Base-by-base conservation (phyloP, 352 stramenopile genomes). In the Phytophthora nicotianae region DNA sequence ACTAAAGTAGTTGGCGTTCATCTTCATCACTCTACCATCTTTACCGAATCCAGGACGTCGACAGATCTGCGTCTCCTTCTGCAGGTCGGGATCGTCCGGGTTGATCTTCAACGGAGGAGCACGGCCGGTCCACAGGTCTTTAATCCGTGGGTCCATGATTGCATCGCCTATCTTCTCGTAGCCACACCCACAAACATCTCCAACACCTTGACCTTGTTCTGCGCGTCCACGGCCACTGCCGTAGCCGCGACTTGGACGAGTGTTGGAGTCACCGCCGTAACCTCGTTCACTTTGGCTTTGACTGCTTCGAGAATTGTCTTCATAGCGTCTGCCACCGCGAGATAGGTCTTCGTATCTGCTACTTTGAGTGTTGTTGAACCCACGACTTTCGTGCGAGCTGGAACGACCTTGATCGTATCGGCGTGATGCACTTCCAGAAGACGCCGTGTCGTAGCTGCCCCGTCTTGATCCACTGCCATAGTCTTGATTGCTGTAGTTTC, bases 1-100 rank as follows among this genome's bases (percentile, higher is more conserved):
- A 7, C 46, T 51, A 43, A 89, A 88, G 68, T 88, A 87, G 50
- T 91, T 91, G 0, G 83, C 72, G 1, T 65, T 65, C 38, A 90
- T 41, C 5, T 47, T 52, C 47, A 77, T 61, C 4, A 23, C 65
- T 3, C 62, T 68, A 13, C 75, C 78, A 9, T 47, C 43, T 1
- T 48, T 64, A 0, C 64, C 66, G 19, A 80, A 62, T 17, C 69
- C 58, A 6, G 77, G 71, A 10, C 81, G 81, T 0, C 47, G 62
- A 32, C 73, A 81, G 29, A 87, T 77, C 57, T 57, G 27, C 10
- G 62, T 77, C 40, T 72, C 55, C 8, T 41, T 58, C 17, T 63
- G 56, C 1, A 86, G 21, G 1, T 76, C 63, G 1, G 55, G 52
- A 33, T 84, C 70, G 3, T 68, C 48, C 1, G 37, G 17, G 7